These are phyloP conservation scores for Athelia psychrophila DNA, from an alignment of 1,284 basidiomycete species.

Conservation along the genomic window DNA sequence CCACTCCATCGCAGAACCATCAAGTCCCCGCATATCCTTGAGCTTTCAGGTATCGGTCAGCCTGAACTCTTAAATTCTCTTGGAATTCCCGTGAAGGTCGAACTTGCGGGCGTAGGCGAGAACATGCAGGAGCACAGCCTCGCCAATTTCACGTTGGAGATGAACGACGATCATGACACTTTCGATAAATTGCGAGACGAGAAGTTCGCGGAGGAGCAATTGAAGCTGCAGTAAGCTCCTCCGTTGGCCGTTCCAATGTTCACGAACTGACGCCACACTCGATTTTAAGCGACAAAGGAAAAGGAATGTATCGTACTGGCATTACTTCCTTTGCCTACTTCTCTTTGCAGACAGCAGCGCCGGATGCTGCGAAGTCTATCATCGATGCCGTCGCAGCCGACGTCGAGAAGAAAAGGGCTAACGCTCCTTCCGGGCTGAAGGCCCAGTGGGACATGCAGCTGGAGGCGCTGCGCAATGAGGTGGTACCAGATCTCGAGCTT, in stretches of 20 bases:
- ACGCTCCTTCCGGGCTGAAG: constrained; percentile 12
- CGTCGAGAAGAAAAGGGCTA: neutral
- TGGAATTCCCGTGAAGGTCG: constrained; percentile 28
- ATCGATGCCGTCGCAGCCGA: neutral
- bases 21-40: constrained; percentile 39
- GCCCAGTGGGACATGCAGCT: constrained; percentile 21
- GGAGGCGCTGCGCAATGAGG: constrained; percentile 11
- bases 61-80: constrained; percentile 25
- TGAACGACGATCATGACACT: constrained; percentile 10
- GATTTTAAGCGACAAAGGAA: constrained; percentile 16
- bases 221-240: constrained; percentile 19
- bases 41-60: constrained; percentile 38
- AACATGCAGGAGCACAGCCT: constrained; percentile 39
- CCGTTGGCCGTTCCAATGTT: too few species aligned
- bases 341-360: constrained; percentile 16
- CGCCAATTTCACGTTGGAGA: constrained; percentile 11
- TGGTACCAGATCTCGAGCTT: constrained; percentile 11
- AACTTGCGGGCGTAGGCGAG: constrained; percentile 38
- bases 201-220: constrained; percentile 13
- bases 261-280: constrained; percentile 2
- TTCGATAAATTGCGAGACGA: constrained; percentile 20
- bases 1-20: constrained; percentile 15
- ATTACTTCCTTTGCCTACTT: constrained; percentile 24
- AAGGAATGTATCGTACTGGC: constrained; percentile 24
- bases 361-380: constrained; percentile 7